phyloP scores from a whole-genome alignment of 768 basidiomycete genomes.

The Mycena epipterygia region DNA sequence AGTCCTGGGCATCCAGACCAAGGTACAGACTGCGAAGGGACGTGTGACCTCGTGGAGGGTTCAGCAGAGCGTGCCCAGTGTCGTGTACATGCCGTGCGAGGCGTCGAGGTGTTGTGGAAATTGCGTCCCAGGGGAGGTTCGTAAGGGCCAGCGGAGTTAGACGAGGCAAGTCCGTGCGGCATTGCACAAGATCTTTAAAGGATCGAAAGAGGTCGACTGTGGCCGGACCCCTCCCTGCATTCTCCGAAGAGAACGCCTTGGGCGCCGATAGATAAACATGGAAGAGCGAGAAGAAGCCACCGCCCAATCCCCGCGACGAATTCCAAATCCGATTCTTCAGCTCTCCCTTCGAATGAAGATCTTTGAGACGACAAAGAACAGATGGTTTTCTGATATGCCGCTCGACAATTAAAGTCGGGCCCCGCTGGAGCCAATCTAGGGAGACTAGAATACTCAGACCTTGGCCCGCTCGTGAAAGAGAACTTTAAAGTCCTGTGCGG shows the following conservation, averaged over 20 bases:
- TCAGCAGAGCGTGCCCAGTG: constrained; percentile 24
- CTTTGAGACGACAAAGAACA: constrained; percentile 54
- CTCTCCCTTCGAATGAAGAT: constrained; percentile 55
- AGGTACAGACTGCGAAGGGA: constrained; percentile 33
- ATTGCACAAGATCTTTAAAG: constrained; percentile 27
- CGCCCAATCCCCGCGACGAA: constrained; percentile 70
- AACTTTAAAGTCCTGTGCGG: constrained; percentile 59
- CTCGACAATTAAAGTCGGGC: constrained; percentile 69
- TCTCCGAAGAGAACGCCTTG: constrained; percentile 34
- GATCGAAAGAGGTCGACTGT: constrained; percentile 24
- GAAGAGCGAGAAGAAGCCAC: constrained; percentile 27
- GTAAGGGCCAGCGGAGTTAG: constrained; percentile 4
- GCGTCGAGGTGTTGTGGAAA: constrained; percentile 27
- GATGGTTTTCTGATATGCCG: constrained; percentile 78
- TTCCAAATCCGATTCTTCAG: constrained; percentile 61
- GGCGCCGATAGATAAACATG: constrained; percentile 37
- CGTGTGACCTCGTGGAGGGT: constrained; percentile 29
- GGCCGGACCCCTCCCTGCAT: constrained; percentile 32
- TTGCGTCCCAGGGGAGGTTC: constrained; percentile 10
- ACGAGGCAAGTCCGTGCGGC: constrained; percentile 1
- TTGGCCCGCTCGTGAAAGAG: constrained; percentile 80
- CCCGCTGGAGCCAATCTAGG: constrained; percentile 74
- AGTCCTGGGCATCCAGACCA: constrained; percentile 21
- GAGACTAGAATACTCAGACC: constrained; percentile 83
- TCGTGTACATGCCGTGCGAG: constrained; percentile 31